Base-by-base conservation (phyloP, 805 yeast genomes). In the Hanseniaspora vineae region DNA sequence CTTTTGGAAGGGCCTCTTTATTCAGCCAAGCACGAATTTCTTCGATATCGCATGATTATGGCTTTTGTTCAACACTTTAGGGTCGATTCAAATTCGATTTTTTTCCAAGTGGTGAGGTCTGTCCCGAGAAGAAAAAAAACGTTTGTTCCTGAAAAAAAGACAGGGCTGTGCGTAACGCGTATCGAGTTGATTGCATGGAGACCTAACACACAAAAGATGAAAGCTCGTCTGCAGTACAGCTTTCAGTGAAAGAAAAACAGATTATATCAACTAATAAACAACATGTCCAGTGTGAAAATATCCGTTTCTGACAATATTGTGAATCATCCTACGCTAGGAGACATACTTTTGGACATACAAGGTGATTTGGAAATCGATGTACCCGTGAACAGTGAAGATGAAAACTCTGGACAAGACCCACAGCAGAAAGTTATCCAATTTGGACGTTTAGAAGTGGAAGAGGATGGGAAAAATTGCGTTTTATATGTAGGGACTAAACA, bases 401-500 rank as follows among this genome's bases (percentile, higher is more conserved):
- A 18, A 54, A 23, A 66, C 42, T 59, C 62, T 14, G 67, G 61
- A 35, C 71, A 68, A 48, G 59, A 58, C 29, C 47, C 19, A 31
- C 51, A 50, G 10, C 61, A 66, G 46, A 72, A 70, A 49, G 61
- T 66, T 6, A 57, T 59, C 42, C 57, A 64, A 52, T 70, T 74
- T 55, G 83, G 84, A 0, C 65, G 54, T 23, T 53, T 80, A 42
- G 72, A 71, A 44, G 55, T 76, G 14, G 76, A 74, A 29, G 67
- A 64, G 1, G 58, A 59, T n/a, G 44, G 42, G n/a, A 58, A 61
- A 18, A 71, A 69, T 42, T 85, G 79, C 0, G 76, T 81, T 0
- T 58, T 84, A 45, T 78, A 67, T 50, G 71, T 84, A 10, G 85
- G 89, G 2, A 78, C 74, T 23, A 76, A 84, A 5, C 94, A 84